Evolutionary conservation across 2,329 filamentous ascomycete genomes (phyloP).

Genomic region (Alternaria ventricosa): DNA sequence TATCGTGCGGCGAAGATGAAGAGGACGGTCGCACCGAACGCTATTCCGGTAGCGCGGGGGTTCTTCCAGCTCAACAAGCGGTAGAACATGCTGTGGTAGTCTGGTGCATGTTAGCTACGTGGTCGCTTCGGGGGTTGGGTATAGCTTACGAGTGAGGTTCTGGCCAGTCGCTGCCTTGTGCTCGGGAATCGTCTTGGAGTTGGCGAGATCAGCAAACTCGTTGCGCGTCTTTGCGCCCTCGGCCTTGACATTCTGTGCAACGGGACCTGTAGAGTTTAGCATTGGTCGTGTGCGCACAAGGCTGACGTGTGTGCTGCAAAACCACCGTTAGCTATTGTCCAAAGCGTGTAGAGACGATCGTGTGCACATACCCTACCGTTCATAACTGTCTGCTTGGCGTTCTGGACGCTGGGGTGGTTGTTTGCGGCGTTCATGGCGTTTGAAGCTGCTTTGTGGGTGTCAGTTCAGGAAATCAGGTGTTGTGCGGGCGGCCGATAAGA

Average conservation of each 20-base stretch:
- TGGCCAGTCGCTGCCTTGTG: slow-evolving; percentile 65
- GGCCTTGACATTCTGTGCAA: slow-evolving; percentile 63
- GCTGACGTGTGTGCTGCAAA: slow-evolving; percentile 38
- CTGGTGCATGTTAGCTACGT: slow-evolving; percentile 42
- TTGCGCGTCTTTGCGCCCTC: slow-evolving; percentile 63
- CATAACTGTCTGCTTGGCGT: slow-evolving; percentile 49
- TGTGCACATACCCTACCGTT: slow-evolving; percentile 52
- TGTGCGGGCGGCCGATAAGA: slow-evolving; percentile 48
- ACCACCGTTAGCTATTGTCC: slow-evolving; percentile 35
- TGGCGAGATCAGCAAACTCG: slow-evolving; percentile 65
- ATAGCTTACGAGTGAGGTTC: slow-evolving; percentile 63
- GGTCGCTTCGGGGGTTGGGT: neutral
- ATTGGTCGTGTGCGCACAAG: slow-evolving; percentile 17
- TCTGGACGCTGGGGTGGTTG: slow-evolving; percentile 60
- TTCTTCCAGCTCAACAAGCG: slow-evolving; percentile 72
- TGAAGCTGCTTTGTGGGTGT: slow-evolving; percentile 54
- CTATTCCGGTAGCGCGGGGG: slow-evolving; percentile 67
- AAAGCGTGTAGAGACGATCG: slow-evolving; percentile 1
- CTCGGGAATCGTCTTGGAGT: slow-evolving; percentile 60
- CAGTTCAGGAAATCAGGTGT: slow-evolving; percentile 34
- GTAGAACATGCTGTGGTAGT: slow-evolving; percentile 72
- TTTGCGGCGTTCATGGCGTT: slow-evolving; percentile 56
- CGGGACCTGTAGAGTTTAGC: slow-evolving; percentile 55
- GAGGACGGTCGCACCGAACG: slow-evolving; percentile 61
- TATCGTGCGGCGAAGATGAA: slow-evolving; percentile 70